These are phyloP conservation scores for Allodekkera sacchari DNA, from an alignment of 805 yeast species.

Conservation along the genomic window DNA sequence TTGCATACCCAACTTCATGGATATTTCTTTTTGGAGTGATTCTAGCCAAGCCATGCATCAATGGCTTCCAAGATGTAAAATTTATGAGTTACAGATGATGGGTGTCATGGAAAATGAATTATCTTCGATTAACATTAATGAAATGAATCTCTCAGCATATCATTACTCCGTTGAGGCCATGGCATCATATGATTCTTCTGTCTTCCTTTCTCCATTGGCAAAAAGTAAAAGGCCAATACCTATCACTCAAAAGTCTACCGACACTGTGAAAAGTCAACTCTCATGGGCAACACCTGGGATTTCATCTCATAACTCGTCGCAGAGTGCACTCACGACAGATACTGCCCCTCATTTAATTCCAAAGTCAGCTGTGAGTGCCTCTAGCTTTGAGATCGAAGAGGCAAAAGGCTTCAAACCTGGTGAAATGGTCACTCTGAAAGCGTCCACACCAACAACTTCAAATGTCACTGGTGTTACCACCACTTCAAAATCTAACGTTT, in stretches of 20 bases:
- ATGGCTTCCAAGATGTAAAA: conserved; percentile 93
- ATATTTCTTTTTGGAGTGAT: conserved; percentile 76
- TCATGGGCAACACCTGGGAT: no score
- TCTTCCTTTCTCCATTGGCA: conserved; percentile 29
- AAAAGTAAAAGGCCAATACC: no score
- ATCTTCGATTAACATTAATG: conserved; percentile 57
- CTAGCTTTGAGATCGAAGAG: neutral
- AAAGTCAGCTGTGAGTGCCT: no score
- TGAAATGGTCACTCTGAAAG: conserved; percentile 14
- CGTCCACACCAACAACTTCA: conserved; percentile 25
- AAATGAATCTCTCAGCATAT: conserved; percentile 32
- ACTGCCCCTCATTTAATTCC: no score
- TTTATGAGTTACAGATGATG: conserved; percentile 96
- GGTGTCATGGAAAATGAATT: conserved; percentile 91
- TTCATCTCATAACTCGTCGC: no score
- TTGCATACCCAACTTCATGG: conserved; percentile 93
- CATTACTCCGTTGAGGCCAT: conserved; percentile 48
- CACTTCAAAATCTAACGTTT: conserved; percentile 27
- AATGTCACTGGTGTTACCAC: conserved; percentile 28
- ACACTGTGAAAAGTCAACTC: no score
- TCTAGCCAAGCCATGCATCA: conserved; percentile 36
- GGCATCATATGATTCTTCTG: conserved; percentile 55
- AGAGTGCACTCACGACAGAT: no score
- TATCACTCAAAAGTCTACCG: no score
- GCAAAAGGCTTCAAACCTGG: conserved; percentile 13